A percentile compares a stretch with the other conserved stretches of the same genome.
Conservation (phyloP, 2,329 filamentous ascomycete species). For the Hymenoscyphus fructigenus region DNA sequence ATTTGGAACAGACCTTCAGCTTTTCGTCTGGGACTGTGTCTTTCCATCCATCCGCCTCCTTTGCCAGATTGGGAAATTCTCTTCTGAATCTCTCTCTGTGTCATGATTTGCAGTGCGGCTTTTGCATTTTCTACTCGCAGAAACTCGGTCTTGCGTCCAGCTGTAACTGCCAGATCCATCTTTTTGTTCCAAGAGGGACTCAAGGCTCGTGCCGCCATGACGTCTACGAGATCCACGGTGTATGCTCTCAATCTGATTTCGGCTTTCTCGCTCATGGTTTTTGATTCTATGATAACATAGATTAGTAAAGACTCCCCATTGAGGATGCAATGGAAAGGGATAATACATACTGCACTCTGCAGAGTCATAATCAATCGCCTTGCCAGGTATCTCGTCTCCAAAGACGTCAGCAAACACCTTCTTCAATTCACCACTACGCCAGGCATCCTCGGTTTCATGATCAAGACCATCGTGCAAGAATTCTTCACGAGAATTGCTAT, state of each 20-base stretch:
- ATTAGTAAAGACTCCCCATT: not conserved
- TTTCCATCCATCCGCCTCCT: not conserved
- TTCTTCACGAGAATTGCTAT: not conserved
- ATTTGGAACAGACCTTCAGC: constrained; percentile 23
- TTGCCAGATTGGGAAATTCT: not conserved
- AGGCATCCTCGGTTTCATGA: not conserved
- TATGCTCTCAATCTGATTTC: too few relatives aligned
- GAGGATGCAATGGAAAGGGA: not conserved
- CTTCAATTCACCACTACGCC: not conserved
- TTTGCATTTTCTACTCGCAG: not conserved
- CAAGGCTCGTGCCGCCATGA: not conserved
- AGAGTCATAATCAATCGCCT: not conserved
- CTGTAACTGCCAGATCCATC: not conserved
- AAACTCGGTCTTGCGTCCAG: not conserved
- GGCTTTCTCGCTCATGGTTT: not conserved
- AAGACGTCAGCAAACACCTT: not conserved
- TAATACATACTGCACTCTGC: not conserved
- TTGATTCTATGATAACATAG: not conserved
- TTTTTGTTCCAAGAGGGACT: not conserved
- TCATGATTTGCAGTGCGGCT: not conserved
- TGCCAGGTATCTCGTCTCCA: not conserved
- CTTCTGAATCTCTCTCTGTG: not conserved
- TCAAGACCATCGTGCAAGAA: not conserved
- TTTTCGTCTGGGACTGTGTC: not conserved
- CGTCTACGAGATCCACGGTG: not conserved